phyloP scores from a whole-genome alignment of 164 flowering plant species.

The Cinnamomum micranthum region DNA sequence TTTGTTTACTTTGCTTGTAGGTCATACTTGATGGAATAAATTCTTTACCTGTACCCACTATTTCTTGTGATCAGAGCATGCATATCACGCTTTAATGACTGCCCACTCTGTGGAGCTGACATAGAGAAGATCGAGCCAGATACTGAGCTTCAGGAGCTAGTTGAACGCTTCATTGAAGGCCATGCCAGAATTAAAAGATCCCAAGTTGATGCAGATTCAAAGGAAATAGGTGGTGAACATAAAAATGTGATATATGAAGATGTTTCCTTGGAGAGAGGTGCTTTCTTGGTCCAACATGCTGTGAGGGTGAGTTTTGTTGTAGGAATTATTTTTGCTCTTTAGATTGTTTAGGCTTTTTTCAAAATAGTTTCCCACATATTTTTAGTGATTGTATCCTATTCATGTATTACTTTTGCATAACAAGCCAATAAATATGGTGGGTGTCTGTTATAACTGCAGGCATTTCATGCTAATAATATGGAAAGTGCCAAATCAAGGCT shows the following conservation, averaged over 20 bases:
- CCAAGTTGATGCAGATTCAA: slow-evolving; percentile 30
- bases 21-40: background rate
- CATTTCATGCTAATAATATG: slow-evolving; percentile 80
- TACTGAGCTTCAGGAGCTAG: slow-evolving; percentile 57
- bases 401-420: background rate
- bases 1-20: background rate
- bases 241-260: slow-evolving; percentile 75
- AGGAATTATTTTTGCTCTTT: background rate
- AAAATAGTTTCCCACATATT: background rate
- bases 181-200: slow-evolving; percentile 93
- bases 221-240: slow-evolving; percentile 30
- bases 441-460: slow-evolving; percentile 41
- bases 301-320: slow-evolving; percentile 73
- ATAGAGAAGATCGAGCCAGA: slow-evolving; percentile 79
- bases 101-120: slow-evolving; percentile 96
- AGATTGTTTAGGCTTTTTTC: background rate
- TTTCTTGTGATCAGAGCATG: slow-evolving; percentile 52
- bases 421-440: background rate
- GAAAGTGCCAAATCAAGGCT: slow-evolving; percentile 96
- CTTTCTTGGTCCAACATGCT: slow-evolving; percentile 97
- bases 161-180: slow-evolving; percentile 93
- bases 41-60: background rate
- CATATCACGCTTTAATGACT: slow-evolving; percentile 78
- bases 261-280: slow-evolving; percentile 89
- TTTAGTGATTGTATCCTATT: background rate